Base-by-base conservation (phyloP, 441 rosid species). In the Arabidopsis hybrid region DNA sequence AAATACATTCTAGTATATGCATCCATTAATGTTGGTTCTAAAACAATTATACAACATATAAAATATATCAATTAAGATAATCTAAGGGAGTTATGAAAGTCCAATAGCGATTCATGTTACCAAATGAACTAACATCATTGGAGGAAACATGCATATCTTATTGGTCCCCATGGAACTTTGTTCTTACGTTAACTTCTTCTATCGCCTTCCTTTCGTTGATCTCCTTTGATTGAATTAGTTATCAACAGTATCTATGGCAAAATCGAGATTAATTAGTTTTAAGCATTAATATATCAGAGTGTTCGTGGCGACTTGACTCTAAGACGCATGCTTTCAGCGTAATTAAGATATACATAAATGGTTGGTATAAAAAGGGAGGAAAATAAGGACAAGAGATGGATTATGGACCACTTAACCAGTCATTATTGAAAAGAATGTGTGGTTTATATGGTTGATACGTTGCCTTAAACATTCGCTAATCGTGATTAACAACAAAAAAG, bases 381-480 rank as follows among this genome's bases (percentile, higher is more conserved):
- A 21, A 21, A 21, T 21, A 21, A 21, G 26, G 26, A 21, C 26
- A 21, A 21, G 26, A 21, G 26, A 72, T 21, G 26, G 26, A 21
- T 21, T 21, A 21, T 21, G 80, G 80, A 77, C 80, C 80, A 77
- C 76, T 21, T 21, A 59, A 71, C 72, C 67, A 34, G 60, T 59
- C 58, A 65, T 77, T 71, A 77, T 77, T 65, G 76, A 17, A 70
- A 40, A 11, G 10, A 77, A 42, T 71, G 6, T 77, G 72, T 65
- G 80, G 76, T 77, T 77, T 71, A 59, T 59, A 65, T 51, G 45
- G 80, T 77, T 77, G 6, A 51, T 71, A 77, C 80, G 80, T 71
- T 65, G 69, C 72, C 63, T 59, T 77, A 21, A 56, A 47, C 47
- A 63, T 21, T 56, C 69, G 45, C 31, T 62, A 64, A 64, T 56